Base-by-base conservation (phyloP, 1,284 basidiomycete genomes). In the Vanrija sp. region DNA sequence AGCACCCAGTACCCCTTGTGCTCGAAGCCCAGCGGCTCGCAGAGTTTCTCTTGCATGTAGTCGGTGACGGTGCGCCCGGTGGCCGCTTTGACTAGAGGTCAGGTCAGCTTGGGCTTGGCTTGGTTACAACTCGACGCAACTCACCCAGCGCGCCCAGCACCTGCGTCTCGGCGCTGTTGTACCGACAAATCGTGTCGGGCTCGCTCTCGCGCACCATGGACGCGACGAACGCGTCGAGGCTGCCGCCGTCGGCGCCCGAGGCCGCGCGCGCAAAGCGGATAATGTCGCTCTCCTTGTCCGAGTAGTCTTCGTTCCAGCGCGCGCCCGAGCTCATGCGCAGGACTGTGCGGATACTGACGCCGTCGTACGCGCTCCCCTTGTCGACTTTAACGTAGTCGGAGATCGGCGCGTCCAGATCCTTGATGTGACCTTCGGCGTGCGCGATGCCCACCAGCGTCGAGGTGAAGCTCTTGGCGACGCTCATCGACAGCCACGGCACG, bases 111-210 rank as follows among this genome's bases (percentile, higher is more conserved):
- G n/a, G n/a, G n/a, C n/a, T n/a, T n/a, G n/a, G n/a, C n/a, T n/a
- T n/a, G n/a, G n/a, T n/a, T n/a, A n/a, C n/a, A n/a, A n/a, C n/a
- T n/a, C n/a, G n/a, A n/a, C n/a, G n/a, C n/a, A n/a, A 34, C 34
- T 34, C 34, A 34, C 34, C 34, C 5, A 47, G 34, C 3, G 46
- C 46, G 34, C 46, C 46, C 19, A 47, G 46, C 18, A 47, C 46
- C 34, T 47, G 46, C 46, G 46, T 47, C 34, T 47, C 46, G 19
- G 46, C 46, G 18, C 34, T 38, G 29, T 47, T 47, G 46, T 47
- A 47, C 34, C 46, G 29, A 12, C 46, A 47, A 10, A 47, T 34
- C 1, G 46, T 47, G 12, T 47, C 46, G 29, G 46, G 46, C 18
- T 38, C 34, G 34, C 6, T 14, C 46, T 47, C 46, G 46, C 46